Percentiles rank a stretch among this genome's conserved stretches.
Conservation (phyloP, 257 asterid genomes). For the Voacanga thouarsii region DNA sequence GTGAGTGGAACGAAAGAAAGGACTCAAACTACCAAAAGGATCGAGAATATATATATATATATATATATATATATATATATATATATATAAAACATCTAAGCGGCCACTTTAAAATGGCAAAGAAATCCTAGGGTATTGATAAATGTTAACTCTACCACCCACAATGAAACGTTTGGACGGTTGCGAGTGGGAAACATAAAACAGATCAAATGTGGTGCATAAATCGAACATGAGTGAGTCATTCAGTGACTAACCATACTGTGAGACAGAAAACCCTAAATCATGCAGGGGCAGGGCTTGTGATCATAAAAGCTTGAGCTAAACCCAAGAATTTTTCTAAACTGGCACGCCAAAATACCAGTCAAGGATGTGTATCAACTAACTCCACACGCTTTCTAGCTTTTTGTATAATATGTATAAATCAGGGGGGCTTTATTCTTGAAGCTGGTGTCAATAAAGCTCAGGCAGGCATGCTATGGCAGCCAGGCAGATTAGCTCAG, state of each 20-base stretch:
- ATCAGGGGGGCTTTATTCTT: background rate
- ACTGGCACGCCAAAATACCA: constrained; percentile 3
- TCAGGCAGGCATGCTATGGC: constrained; percentile 17
- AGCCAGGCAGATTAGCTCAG: constrained; percentile 12
- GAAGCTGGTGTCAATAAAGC: constrained; percentile 17
- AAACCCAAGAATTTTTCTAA: background rate
- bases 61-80: no score
- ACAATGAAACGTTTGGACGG: no score
- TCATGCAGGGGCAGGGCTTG: background rate
- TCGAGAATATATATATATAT: no score
- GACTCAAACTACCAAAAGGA: no score
- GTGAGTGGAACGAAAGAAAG: no score
- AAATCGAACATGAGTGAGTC: no score
- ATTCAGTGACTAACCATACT: background rate
- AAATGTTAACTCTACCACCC: no score
- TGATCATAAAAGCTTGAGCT: background rate
- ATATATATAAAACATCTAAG: no score
- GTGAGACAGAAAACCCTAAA: background rate
- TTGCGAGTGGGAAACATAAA: no score
- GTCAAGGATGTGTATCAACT: background rate
- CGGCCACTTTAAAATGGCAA: no score
- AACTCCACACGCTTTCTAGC: background rate
- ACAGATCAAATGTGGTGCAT: no score
- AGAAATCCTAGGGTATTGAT: no score
- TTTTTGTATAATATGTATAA: background rate